Evolutionary conservation across 2,329 filamentous ascomycete species (phyloP).

Genomic region (Penicillium sp.): DNA sequence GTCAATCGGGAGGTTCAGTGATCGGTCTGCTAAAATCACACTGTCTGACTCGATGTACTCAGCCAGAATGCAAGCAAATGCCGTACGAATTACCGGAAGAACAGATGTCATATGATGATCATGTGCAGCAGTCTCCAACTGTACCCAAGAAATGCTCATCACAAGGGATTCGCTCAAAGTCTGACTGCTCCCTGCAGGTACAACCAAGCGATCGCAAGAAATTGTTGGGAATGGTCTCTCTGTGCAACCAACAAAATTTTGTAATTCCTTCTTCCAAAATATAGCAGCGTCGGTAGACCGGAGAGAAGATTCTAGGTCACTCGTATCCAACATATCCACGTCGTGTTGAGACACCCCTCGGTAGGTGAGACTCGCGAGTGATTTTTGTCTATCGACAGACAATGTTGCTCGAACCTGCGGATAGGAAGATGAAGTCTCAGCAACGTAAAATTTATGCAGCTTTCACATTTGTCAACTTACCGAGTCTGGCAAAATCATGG

Average conservation of each 20-base stretch:
- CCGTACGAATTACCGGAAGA: conserved; percentile 1
- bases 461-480: neutral
- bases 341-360: neutral
- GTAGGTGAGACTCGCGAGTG: neutral
- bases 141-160: neutral
- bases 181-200: neutral
- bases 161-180: neutral
- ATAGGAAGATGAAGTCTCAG: neutral
- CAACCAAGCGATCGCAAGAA: conserved; percentile 1
- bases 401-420: neutral
- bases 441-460: neutral
- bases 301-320: neutral
- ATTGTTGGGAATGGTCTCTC: conserved; percentile 1
- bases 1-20: neutral
- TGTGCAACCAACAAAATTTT: neutral
- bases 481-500: neutral
- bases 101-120: neutral
- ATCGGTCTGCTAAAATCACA: conserved; percentile 1
- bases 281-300: neutral
- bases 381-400: conserved; percentile 1
- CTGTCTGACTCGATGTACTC: conserved; percentile 12
- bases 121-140: neutral
- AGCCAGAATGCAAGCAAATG: conserved; percentile 13
- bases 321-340: neutral
- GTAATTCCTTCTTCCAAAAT: neutral